Evolutionary conservation across 192 early-diverging fungal genomes (phyloP).

Genomic region (Chytriomyces confervae): DNA sequence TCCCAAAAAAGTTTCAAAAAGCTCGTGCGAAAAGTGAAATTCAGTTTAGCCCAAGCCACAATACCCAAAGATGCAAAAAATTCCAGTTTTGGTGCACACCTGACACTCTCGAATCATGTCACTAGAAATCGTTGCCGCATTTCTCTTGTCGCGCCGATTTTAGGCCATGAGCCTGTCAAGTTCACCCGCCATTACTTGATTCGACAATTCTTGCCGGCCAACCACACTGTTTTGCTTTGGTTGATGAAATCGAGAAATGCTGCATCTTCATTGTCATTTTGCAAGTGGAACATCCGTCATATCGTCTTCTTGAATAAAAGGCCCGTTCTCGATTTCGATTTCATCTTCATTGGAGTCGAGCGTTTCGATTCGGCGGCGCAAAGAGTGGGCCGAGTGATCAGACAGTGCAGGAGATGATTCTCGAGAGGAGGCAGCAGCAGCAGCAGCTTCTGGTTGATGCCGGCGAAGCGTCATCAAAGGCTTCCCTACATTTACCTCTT

Average conservation of each 20-base stretch:
- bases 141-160: slow-evolving; percentile 60
- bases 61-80: neutral
- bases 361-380: neutral
- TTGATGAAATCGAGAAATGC: slow-evolving; percentile 19
- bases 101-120: slow-evolving; percentile 78
- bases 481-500: too few species aligned
- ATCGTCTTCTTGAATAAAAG: slow-evolving; percentile 12
- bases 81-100: slow-evolving; percentile 33
- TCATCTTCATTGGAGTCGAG: slow-evolving; percentile 2
- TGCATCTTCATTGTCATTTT: neutral
- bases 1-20: slow-evolving; percentile 89
- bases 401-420: slow-evolving; percentile 3
- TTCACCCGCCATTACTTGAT: slow-evolving; percentile 10
- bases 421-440: too few species aligned
- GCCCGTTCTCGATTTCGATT: neutral
- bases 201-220: neutral
- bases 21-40: slow-evolving; percentile 51
- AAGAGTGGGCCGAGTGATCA: slow-evolving; percentile 18
- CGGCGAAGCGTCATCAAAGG: too few species aligned
- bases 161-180: slow-evolving; percentile 48
- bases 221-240: neutral
- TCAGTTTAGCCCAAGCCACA: too few species aligned
- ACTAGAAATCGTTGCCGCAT: slow-evolving; percentile 68
- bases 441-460: too few species aligned
- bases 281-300: slow-evolving; percentile 10